Conservation (phyloP, 306 rosid species). For the Amphicarpaea edgeworthii region DNA sequence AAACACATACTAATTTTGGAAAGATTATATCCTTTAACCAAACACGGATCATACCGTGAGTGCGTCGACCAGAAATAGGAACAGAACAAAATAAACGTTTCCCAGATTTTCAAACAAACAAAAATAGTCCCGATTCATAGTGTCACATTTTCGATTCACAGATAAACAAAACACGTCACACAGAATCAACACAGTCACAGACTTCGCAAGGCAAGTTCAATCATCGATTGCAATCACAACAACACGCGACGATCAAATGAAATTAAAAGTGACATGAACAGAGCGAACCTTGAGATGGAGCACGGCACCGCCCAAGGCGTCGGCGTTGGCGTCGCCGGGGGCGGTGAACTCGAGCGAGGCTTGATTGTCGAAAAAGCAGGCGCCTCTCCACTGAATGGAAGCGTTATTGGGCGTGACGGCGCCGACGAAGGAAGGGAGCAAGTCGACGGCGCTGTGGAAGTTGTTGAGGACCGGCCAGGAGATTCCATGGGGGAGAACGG, state of each 20-base stretch:
- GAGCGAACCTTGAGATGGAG: slow-evolving; percentile 94
- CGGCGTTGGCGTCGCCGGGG: slow-evolving; percentile 41
- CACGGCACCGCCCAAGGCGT: slow-evolving; percentile 78
- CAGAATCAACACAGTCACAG: background rate
- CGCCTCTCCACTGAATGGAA: slow-evolving; percentile 78
- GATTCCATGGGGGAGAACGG: slow-evolving; percentile 81
- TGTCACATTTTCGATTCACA: background rate
- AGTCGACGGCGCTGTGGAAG: slow-evolving; percentile 88
- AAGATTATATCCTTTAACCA: too few species aligned
- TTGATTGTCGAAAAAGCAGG: slow-evolving; percentile 80
- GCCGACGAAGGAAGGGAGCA: slow-evolving; percentile 87
- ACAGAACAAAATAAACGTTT: background rate
- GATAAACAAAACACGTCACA: background rate
- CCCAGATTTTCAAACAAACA: background rate
- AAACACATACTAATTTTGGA: background rate
- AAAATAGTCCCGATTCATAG: background rate
- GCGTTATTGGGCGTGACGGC: slow-evolving; percentile 75
- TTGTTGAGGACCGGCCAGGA: slow-evolving; percentile 97
- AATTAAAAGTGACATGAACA: too few species aligned
- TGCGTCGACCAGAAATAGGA: background rate
- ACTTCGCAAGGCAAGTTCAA: background rate
- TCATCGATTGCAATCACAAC: background rate
- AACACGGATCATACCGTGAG: slow-evolving; percentile 1
- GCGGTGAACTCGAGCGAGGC: slow-evolving; percentile 70
- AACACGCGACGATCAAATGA: background rate